Evolutionary conservation across 1,284 basidiomycete species (phyloP).

Genomic region (Melampsora occidentalis): DNA sequence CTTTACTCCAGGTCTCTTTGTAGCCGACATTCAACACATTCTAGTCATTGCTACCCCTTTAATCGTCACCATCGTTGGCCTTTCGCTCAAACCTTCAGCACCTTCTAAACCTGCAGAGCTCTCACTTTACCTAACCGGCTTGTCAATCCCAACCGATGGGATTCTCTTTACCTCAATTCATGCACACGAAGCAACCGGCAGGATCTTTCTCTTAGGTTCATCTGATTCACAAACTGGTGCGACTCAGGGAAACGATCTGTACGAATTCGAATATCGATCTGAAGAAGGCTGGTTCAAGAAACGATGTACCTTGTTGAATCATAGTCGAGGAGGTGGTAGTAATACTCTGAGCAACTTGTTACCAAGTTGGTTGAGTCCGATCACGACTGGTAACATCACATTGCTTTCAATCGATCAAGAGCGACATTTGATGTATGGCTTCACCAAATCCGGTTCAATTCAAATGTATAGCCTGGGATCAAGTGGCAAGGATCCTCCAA

Average conservation of each 20-base stretch:
- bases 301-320: constrained; percentile 69
- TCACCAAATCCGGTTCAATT: constrained; percentile 68
- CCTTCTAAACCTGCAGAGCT: constrained; percentile 62
- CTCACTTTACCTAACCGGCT: constrained; percentile 85
- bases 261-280: constrained; percentile 89
- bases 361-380: constrained; percentile 50
- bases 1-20: constrained; percentile 66
- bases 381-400: constrained; percentile 63
- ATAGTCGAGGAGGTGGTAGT: constrained; percentile 55
- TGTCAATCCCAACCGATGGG: constrained; percentile 69
- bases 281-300: constrained; percentile 91
- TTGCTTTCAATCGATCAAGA: constrained; percentile 65
- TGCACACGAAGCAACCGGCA: constrained; percentile 69
- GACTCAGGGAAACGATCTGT: constrained; percentile 71
- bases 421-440: constrained; percentile 70
- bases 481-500: constrained; percentile 14
- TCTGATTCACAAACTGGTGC: constrained; percentile 32
- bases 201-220: constrained; percentile 71
- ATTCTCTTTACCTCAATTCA: constrained; percentile 74
- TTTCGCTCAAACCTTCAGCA: constrained; percentile 63
- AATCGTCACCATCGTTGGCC: constrained; percentile 78
- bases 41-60: constrained; percentile 86
- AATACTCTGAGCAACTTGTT: constrained; percentile 52
- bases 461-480: constrained; percentile 57
- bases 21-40: constrained; percentile 84